phyloP scores from a whole-genome alignment of 108 stramenopile species.

The Hondaea fermentalgiana region DNA sequence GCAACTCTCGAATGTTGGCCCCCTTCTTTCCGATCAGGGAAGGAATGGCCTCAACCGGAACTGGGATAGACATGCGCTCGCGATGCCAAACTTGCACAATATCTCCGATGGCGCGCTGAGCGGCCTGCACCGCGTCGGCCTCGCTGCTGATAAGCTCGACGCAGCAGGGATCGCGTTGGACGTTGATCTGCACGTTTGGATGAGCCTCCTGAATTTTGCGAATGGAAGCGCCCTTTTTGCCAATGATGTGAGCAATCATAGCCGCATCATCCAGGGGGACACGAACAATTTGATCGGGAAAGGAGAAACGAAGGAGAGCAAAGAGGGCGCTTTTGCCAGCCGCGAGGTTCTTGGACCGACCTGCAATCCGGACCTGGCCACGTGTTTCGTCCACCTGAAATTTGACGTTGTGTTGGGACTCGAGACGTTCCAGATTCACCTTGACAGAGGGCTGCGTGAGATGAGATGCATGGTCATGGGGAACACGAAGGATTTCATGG shows the following conservation, averaged over 20 bases:
- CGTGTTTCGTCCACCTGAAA: neutral
- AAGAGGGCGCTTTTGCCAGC: neutral
- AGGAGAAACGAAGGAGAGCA: neutral
- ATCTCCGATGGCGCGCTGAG: neutral
- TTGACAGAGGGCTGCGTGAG: neutral
- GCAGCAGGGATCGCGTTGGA: neutral
- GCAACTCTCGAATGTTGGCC: neutral
- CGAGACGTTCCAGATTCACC: neutral
- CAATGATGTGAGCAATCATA: neutral
- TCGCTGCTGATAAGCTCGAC: neutral
- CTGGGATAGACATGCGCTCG: neutral
- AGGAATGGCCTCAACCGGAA: neutral
- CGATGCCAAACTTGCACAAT: neutral
- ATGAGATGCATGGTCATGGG: neutral
- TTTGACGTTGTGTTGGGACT: neutral
- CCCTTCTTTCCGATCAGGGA: conserved; percentile 2
- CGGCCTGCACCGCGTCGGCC: neutral
- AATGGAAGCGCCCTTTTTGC: neutral
- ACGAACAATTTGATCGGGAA: neutral
- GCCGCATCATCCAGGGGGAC: neutral
- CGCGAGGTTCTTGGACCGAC: neutral
- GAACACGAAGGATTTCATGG: neutral
- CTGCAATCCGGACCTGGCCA: neutral
- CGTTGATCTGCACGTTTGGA: neutral
- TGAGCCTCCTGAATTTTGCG: neutral